These are phyloP conservation scores for Lactifluus volemus DNA, from an alignment of 768 basidiomycete species.

Conservation along the genomic window DNA sequence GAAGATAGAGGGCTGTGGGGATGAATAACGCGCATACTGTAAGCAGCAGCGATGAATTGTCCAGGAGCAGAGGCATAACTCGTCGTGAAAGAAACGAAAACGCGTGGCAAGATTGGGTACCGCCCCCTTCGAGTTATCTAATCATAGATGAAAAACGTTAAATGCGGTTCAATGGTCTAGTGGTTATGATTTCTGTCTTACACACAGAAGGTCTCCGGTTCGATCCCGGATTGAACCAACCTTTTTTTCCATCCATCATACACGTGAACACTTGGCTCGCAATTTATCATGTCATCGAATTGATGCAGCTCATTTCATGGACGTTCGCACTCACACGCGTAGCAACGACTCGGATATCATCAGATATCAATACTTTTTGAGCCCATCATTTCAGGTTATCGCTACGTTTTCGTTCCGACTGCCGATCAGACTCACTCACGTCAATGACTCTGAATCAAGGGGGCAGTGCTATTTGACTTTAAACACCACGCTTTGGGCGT, in stretches of 20 bases:
- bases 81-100: neutral
- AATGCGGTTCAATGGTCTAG: conserved; percentile 23
- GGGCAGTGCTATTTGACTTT: no score
- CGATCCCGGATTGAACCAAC: conserved; percentile 23
- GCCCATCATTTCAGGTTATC: no score
- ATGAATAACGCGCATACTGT: conserved; percentile 2
- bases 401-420: no score
- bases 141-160: fast-evolving
- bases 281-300: neutral
- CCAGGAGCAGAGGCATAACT: neutral
- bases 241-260: neutral
- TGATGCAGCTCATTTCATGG: neutral
- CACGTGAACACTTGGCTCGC: neutral
- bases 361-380: no score
- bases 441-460: no score
- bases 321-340: neutral
- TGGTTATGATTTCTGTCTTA: conserved; percentile 25
- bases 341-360: neutral
- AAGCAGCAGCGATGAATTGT: neutral
- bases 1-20: neutral
- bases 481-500: no score
- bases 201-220: conserved; percentile 24
- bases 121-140: neutral
- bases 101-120: neutral
- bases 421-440: no score